phyloP scores from a whole-genome alignment of 495 filamentous ascomycete genomes.

The Darksidea phi region DNA sequence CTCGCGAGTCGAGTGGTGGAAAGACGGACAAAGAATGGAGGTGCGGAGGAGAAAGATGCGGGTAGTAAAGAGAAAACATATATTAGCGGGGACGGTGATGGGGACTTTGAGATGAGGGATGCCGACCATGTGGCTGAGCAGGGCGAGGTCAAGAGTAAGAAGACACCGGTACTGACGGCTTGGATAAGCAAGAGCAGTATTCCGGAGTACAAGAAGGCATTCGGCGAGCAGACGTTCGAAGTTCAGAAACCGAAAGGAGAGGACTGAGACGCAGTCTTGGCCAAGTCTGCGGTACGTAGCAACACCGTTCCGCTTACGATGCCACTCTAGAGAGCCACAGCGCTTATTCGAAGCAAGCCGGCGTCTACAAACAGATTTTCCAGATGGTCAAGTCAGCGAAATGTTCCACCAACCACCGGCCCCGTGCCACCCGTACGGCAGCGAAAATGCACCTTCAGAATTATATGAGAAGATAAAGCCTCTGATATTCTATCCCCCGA shows the following conservation, averaged over 20 bases:
- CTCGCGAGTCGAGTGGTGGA: neutral
- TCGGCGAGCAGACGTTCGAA: conserved; percentile 21
- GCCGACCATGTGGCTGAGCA: neutral
- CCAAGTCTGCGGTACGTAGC: no score
- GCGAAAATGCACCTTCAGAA: no score
- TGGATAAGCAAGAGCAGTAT: conserved; percentile 14
- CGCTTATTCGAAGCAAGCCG: no score
- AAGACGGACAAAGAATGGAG: neutral
- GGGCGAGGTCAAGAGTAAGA: neutral
- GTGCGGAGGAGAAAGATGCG: neutral
- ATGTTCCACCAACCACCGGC: no score
- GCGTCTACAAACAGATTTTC: no score
- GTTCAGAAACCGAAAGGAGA: neutral
- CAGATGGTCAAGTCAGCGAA: no score
- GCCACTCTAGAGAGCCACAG: no score
- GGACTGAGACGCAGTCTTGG: no score
- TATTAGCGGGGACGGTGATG: neutral
- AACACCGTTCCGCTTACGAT: no score
- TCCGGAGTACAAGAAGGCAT: conserved; percentile 19
- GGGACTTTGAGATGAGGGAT: conserved; percentile 5
- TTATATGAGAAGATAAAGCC: no score
- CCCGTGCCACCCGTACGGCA: no score
- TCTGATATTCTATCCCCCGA: no score
- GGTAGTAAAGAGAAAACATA: neutral
- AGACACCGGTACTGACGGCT: conserved; percentile 17